Conservation (phyloP, 805 yeast genomes). For the Cyberlindnera lachancei region DNA sequence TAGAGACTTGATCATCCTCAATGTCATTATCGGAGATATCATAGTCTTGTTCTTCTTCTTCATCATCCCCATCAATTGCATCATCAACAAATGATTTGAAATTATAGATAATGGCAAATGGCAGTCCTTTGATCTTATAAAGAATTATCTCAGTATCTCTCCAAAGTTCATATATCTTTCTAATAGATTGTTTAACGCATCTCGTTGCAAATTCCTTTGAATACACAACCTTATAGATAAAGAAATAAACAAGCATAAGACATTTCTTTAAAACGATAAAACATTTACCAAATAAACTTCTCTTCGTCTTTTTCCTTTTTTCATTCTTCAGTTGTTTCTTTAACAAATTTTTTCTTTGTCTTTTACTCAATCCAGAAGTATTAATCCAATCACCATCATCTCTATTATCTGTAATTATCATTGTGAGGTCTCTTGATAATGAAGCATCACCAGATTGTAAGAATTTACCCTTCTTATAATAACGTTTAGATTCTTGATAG, state of each 20-base stretch:
- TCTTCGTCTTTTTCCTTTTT: background rate
- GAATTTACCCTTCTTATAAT: conserved; percentile 4
- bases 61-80: conserved; percentile 1
- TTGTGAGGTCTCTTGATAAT: background rate
- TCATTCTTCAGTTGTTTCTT: background rate
- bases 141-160: conserved; percentile 6
- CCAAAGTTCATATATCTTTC: conserved; percentile 4
- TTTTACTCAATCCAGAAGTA: background rate
- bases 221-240: background rate
- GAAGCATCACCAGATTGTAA: background rate
- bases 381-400: background rate
- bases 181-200: conserved; percentile 1
- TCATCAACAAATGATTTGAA: conserved; percentile 4
- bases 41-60: background rate
- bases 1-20: background rate
- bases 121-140: conserved; percentile 2
- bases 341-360: background rate
- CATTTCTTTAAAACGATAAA: background rate
- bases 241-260: background rate
- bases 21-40: background rate
- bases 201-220: background rate
- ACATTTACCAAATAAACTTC: background rate
- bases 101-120: background rate
- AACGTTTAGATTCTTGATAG: conserved; percentile 1
- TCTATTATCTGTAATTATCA: background rate